Base-by-base conservation (phyloP, 1,284 basidiomycete genomes). In the Ganoderma boninense region DNA sequence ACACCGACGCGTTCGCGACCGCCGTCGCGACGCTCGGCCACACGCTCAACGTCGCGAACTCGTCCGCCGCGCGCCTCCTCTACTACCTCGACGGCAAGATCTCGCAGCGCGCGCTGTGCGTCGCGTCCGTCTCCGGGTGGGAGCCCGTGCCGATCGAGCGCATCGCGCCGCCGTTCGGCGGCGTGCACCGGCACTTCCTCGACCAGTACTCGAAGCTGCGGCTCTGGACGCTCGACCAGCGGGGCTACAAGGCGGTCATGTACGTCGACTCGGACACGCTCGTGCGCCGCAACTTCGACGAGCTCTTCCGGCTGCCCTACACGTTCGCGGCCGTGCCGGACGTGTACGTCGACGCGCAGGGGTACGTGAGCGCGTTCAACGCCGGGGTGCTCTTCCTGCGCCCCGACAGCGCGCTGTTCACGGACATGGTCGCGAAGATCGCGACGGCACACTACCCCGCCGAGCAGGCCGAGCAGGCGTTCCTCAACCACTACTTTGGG, bases 201-300 rank as follows among this genome's bases (percentile, higher is more conserved):
- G 84, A 86, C 71, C 82, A 84, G 67, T 85, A 84, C 78, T 84
- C 85, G 2, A 86, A 86, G 71, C 78, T 87, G 8, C 79, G 80
- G 62, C 77, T 86, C 18, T 86, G 85, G 85, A 79, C 71, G 44
- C 75, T 86, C 26, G 84, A 85, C 72, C 52, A 67, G 54, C 64
- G 77, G n/a, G 79, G 81, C 14, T 74, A 81, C 75, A 75, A 80
- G 63, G 65, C 70, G 64, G 70, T 77, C 54, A 77, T 86, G 3
- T 86, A 85, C 73, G 74, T 86, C 61, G 84, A 86, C 71, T 83
- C 81, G 23, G 84, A 85, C 75, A 82, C 83, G 32, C 79, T 86
- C 69, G 83, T 84, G 26, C 78, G 77, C n/a, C 75, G 77, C 40
- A 83, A 82, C 70, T 83, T 87, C 69, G 84, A 85, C 74, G 85